A percentile compares a stretch with the other conserved stretches of the same genome.
phyloP scores from a whole-genome alignment of 371 early-diverging fungal genomes.

The Mortierella sp. region DNA sequence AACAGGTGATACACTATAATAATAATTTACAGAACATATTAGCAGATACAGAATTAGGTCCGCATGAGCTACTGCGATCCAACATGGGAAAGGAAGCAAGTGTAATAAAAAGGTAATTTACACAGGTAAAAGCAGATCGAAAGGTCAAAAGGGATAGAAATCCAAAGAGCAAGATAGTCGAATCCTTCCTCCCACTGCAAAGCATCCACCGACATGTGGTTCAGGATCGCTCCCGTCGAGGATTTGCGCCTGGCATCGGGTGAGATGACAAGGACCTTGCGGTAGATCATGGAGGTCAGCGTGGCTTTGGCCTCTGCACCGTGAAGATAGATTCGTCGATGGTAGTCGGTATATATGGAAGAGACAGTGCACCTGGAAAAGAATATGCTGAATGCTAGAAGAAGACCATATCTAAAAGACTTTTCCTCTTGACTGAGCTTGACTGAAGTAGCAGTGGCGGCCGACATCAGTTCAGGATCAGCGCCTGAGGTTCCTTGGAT shows the following conservation, averaged over 20 bases:
- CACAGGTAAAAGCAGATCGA: conserved; percentile 79
- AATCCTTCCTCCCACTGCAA: conserved; percentile 61
- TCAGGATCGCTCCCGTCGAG: conserved; percentile 83
- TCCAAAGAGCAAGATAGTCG: conserved; percentile 65
- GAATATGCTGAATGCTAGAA: conserved; percentile 76
- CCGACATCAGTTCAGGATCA: background rate
- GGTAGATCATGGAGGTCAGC: conserved; percentile 88
- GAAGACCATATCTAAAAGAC: conserved; percentile 30
- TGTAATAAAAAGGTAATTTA: conserved; percentile 13
- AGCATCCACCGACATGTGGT: conserved; percentile 87
- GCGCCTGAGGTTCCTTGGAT: conserved; percentile 15
- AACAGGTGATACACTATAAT: conserved; percentile 69
- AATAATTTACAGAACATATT: background rate
- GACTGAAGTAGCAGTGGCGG: background rate
- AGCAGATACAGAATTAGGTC: background rate
- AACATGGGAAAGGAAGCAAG: background rate
- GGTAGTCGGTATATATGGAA: conserved; percentile 65
- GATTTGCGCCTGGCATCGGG: conserved; percentile 84
- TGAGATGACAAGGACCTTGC: conserved; percentile 86
- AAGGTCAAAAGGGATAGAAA: conserved; percentile 89
- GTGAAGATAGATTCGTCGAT: conserved; percentile 32
- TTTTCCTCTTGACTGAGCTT: conserved; percentile 3
- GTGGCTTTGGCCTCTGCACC: conserved; percentile 75
- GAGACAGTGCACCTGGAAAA: conserved; percentile 74
- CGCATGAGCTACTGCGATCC: background rate